Base-by-base conservation (phyloP, 2,329 filamentous ascomycete genomes). In the Herpotrichia juniperi region DNA sequence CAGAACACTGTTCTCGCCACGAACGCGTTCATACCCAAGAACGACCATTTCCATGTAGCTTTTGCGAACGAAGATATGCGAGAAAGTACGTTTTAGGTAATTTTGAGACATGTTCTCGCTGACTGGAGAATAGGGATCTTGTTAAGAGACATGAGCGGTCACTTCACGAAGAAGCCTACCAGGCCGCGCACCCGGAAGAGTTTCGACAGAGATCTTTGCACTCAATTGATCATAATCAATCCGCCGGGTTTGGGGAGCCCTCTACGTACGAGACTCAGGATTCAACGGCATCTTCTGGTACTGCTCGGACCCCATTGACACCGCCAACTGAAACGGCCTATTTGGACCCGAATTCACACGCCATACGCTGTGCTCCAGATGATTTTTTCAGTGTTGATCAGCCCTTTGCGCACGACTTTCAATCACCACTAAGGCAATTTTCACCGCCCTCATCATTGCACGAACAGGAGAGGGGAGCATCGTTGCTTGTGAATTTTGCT, bases 61-160 rank as follows among this genome's bases (percentile, higher is more conserved):
- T 68, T 43, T 73, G 70, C 58, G 63, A 66, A 16, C 57, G 67
- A 17, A 62, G 56, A 42, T 73, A 72, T 53, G 68, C 67, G 42
- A 61, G 70, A 50, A 73, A 70, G 67, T 70, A 59, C 32, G 62
- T 57, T 22, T 12, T 34, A 16, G 19, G 26, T 16, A 30, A 40
- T 22, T 3, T 14, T n/a, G 32, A 26, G 34, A 16, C 37, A 39
- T 32, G 25, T 46, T 31, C 26, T 42, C 40, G 22, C 53, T 58
- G 44, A 53, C 26, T 32, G 28, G 16, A 6, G 10, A 28, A 5
- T 32, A 72, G 67, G 56, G 70, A 73, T 50, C 59, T 73, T n/a
- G 64, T 73, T 12, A 68, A 71, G 44, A 62, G 69, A 40, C 70
- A 73, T 45, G 70, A 72, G 39, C 60, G 65, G 37, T 70, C 69